These are phyloP conservation scores for Lunularia cruciata DNA, from an alignment of 225 moss, liverwort and hornwort species.

Conservation along the genomic window DNA sequence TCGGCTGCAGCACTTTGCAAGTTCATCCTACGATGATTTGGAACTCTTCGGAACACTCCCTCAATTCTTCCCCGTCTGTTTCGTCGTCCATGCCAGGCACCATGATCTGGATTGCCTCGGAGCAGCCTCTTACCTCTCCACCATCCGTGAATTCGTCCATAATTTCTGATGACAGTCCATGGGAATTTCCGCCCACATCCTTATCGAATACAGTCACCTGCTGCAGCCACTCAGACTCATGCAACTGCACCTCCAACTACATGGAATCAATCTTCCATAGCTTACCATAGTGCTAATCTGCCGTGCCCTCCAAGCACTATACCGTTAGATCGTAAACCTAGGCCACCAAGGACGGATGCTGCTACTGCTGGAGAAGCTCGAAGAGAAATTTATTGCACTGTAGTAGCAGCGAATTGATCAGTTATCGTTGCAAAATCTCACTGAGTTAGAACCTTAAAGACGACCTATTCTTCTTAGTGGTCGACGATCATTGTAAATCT, in stretches of 20 bases:
- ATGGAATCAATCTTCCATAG: constrained; percentile 17
- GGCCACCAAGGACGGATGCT: neutral
- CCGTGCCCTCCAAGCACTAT: neutral
- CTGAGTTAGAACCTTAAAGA: neutral
- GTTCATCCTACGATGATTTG: neutral
- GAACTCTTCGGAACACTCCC: constrained; percentile 12
- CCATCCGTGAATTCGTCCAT: constrained; percentile 13
- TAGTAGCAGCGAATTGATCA: neutral
- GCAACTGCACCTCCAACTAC: constrained; percentile 6
- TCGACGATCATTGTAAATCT: constrained; percentile 6
- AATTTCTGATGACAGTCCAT: neutral
- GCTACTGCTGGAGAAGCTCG: neutral
- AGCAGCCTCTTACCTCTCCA: constrained; percentile 13
- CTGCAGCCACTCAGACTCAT: constrained; percentile 11
- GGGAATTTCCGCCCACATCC: neutral
- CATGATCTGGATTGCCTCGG: constrained; percentile 14
- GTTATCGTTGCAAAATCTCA: neutral
- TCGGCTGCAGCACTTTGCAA: neutral
- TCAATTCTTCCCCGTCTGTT: constrained; percentile 17
- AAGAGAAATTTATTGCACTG: neutral
- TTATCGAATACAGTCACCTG: neutral
- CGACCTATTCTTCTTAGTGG: neutral
- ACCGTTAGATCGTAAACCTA: neutral
- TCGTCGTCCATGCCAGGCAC: neutral
- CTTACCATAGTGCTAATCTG: constrained; percentile 1